Conservation (phyloP, 2,329 filamentous ascomycete genomes). For the Verticillium nubilum region DNA sequence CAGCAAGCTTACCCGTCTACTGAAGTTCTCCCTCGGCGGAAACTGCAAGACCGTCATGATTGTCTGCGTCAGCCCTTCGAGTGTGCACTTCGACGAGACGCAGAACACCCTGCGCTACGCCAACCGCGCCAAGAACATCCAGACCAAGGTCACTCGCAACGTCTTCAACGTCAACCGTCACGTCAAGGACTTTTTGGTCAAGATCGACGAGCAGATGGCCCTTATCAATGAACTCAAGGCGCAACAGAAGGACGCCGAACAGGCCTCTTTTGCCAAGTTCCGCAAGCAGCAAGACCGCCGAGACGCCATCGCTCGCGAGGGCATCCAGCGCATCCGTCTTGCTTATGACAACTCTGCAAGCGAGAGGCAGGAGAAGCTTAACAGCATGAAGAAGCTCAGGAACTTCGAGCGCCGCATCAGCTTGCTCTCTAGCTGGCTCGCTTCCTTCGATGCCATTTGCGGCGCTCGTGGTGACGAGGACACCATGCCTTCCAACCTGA, state of each 20-base stretch:
- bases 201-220: conserved; percentile 98
- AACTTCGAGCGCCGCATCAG: conserved; percentile 80
- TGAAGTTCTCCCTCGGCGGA: conserved; percentile 95
- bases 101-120: conserved; percentile 97
- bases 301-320: conserved; percentile 69
- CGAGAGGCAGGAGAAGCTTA: conserved; percentile 75
- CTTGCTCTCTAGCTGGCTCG: conserved; percentile 86
- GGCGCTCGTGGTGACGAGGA: conserved; percentile 65
- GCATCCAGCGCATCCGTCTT: conserved; percentile 69
- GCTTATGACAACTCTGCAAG: conserved; percentile 76
- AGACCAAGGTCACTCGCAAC: conserved; percentile 98
- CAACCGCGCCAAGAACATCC: conserved; percentile 97
- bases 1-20: conserved; percentile 88
- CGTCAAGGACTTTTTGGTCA: conserved; percentile 98
- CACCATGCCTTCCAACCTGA: conserved; percentile 61
- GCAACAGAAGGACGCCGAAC: conserved; percentile 85
- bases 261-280: conserved; percentile 78
- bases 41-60: conserved; percentile 99
- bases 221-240: conserved; percentile 93
- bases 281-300: conserved; percentile 85
- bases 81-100: conserved; percentile 94
- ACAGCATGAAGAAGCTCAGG: conserved; percentile 74
- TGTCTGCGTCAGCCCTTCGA: conserved; percentile 94
- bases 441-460: conserved; percentile 80
- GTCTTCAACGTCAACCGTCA: conserved; percentile 99